phyloP scores from a whole-genome alignment of 306 rosid genomes.

The Inga laurina region DNA sequence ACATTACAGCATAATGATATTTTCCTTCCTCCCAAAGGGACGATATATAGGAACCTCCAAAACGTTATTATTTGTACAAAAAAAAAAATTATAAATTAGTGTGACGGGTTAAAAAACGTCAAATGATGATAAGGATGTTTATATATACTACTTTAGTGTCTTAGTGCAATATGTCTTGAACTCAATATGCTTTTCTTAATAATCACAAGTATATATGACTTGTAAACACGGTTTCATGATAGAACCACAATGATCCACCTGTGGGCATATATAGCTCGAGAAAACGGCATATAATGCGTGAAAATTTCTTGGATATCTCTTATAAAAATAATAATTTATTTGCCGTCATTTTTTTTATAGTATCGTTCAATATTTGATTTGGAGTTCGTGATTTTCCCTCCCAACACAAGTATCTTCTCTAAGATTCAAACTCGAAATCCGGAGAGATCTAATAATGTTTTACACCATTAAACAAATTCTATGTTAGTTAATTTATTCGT shows the following conservation, averaged over 20 bases:
- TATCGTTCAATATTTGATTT: no score
- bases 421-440: no score
- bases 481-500: no score
- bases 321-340: no score
- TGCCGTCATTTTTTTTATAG: no score
- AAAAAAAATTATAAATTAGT: neutral
- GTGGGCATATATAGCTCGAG: neutral
- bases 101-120: neutral
- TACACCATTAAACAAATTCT: no score
- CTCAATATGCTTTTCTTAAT: no score
- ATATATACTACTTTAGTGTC: neutral
- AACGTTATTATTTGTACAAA: neutral
- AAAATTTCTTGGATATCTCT: no score
- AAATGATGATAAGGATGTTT: neutral
- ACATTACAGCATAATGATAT: neutral
- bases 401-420: accelerated
- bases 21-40: neutral
- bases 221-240: neutral
- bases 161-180: neutral
- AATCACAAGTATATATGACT: no score
- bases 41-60: neutral
- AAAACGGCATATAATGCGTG: neutral
- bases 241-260: neutral
- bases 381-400: no score
- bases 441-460: no score